Evolutionary conservation across 352 stramenopile genomes (phyloP).

Genomic region (Globisporangium ultimum): DNA sequence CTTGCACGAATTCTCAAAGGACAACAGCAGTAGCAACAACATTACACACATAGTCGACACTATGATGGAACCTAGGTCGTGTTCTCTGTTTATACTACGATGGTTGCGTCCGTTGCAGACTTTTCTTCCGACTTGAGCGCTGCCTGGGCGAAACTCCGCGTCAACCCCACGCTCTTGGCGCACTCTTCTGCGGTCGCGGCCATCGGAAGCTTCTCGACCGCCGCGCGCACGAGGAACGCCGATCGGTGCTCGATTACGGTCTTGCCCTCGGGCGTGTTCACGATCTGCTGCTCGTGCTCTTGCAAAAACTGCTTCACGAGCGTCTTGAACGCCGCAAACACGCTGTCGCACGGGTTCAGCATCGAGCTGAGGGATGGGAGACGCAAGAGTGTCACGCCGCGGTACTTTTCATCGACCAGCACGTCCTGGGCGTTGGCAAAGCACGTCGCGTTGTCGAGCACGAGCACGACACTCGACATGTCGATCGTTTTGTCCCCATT

Average conservation of each 20-base stretch:
- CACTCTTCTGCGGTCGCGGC: conserved; percentile 5
- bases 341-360: conserved; percentile 12
- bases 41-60: too few species aligned
- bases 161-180: conserved; percentile 10
- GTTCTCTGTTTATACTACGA: too few species aligned
- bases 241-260: conserved; percentile 17
- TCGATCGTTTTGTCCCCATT: background rate
- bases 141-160: background rate
- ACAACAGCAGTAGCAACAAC: too few species aligned
- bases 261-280: conserved; percentile 3
- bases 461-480: conserved; percentile 9
- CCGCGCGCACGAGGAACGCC: conserved; percentile 11
- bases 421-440: conserved; percentile 4
- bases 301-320: conserved; percentile 13
- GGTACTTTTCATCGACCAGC: conserved; percentile 1
- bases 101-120: too few species aligned
- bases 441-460: conserved; percentile 12
- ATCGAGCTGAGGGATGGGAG: conserved; percentile 1
- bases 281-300: conserved; percentile 3
- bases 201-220: conserved; percentile 8
- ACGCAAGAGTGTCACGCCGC: conserved; percentile 8
- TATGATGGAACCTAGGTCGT: too few species aligned
- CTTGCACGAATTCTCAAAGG: too few species aligned
- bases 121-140: conserved; percentile 2
- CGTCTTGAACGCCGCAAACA: conserved; percentile 8